These are phyloP conservation scores for Passiflora organensis DNA, from an alignment of 345 rosid species.

Conservation along the genomic window DNA sequence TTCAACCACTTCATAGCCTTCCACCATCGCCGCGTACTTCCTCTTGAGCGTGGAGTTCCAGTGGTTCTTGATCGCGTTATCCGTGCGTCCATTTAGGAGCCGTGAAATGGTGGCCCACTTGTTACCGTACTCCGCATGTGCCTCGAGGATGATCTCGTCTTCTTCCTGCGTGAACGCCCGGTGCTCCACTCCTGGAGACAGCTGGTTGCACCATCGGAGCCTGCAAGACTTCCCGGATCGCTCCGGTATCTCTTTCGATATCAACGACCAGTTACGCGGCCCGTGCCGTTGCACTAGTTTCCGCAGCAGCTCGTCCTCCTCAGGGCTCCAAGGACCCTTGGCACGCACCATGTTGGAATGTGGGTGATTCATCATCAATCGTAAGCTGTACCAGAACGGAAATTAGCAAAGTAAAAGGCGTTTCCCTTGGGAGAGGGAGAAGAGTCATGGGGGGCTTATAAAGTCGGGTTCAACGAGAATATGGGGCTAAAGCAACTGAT, in stretches of 20 bases:
- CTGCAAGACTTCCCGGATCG: constrained; percentile 33
- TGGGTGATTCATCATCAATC: constrained; percentile 10
- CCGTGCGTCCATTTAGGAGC: constrained; percentile 27
- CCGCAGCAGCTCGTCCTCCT: no score
- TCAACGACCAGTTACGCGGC: constrained; percentile 24
- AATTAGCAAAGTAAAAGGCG: background rate
- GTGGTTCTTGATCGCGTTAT: constrained; percentile 25
- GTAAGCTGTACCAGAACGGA: background rate
- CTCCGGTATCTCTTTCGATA: constrained; percentile 16
- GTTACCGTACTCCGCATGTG: constrained; percentile 19
- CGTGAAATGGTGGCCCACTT: constrained; percentile 28
- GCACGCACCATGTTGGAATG: background rate
- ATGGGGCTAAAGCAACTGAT: constrained; percentile 18
- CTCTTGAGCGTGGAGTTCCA: constrained; percentile 31
- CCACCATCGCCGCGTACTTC: constrained; percentile 9
- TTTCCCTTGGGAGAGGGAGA: no score
- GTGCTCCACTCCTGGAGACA: constrained; percentile 26
- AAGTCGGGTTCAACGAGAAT: no score
- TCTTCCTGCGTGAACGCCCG: constrained; percentile 19
- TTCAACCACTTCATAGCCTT: background rate
- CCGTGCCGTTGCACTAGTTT: no score
- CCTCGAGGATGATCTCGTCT: constrained; percentile 15
- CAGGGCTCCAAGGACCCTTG: no score
- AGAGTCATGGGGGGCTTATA: background rate
- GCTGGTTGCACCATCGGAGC: constrained; percentile 28